Evolutionary conservation across 352 stramenopile species (phyloP), one percentile per base, ranked within the genome.

Genomic region (Globisporangium paddicum): DNA sequence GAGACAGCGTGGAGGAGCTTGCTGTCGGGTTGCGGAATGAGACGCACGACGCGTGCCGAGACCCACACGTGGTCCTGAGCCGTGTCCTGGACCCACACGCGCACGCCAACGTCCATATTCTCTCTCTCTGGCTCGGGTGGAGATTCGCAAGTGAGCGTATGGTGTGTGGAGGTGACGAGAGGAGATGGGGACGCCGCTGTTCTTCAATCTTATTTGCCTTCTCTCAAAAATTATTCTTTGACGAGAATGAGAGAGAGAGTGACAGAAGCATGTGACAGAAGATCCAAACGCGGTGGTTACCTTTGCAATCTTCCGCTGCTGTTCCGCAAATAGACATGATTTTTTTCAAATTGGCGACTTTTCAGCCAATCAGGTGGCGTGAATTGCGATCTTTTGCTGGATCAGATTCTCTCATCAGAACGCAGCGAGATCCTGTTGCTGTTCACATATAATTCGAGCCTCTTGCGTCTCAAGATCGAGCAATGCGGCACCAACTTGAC

Each of bases 61-160:
- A 81, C 65, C 84, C 84, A 94, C 19, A 92, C 78, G 52, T 68
- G 62, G 21, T 74, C 67, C 49, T 86, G 71, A 19, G 61, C 40
- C 9, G 68, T 48, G 60, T 91, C 79, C 23, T 74, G 67, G 28
- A 94, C 55, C 84, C 84, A 94, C 50, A 94, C 82, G 67, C 67
- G 75, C 50, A 78, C 69, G 40, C 77, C 80, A 11, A 79, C 70
- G 66, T 94, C 84, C 84, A 94, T 94, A n/a, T 44, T 58, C 16
- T 35, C n/a, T n/a, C 5, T 53, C 21, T 53, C 47, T 40, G 25
- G 30, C 26, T 30, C 0, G n/a, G n/a, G 7, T 21, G 42, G 44
- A 34, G 46, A 53, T 30, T 37, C 25, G 23, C 46, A 52, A 51
- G 45, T 51, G 26, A 21, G 18, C 16, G 23, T 30, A 5, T 38